Base-by-base conservation (phyloP, 2,329 filamentous ascomycete species). In the Pseudogymnoascus sp. region DNA sequence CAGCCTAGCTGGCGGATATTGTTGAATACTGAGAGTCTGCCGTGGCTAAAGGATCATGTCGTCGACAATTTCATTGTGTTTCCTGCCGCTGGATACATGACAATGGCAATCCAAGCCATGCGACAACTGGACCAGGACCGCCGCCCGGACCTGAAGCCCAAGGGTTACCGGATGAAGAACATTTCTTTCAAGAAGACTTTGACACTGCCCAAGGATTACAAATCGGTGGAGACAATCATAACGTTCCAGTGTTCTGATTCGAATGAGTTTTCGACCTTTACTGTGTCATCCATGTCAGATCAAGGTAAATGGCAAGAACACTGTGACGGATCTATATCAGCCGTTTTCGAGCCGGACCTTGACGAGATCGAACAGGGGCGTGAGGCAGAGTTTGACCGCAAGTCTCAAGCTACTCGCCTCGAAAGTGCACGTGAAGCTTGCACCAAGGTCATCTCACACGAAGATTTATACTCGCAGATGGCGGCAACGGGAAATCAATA, bases 11-110 rank as follows among this genome's bases (percentile, higher is more conserved):
- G 69, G 69, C 63, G 69, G 2, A 73, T 73, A 28, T 33, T 67
- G 2, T 33, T 76, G 2, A 38, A 49, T 1, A 38, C 69, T 8
- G 61, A 64, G 1, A 80, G 83, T 66, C 78, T 79, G 55, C 79
- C 80, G 0, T 84, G 82, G 81, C 73, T 83, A 5, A 71, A 74
- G 58, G 78, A 83, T 62, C 81, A 84, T 62, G 75, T 78, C 19
- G 75, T 84, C 6, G 79, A 81, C 62, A 79, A 78, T 64, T 77
- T 77, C 1, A 76, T 78, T 33, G 70, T 83, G 12, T 83, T 81
- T 59, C 81, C 81, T 1, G 80, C 78, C 1, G 75, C 80, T 0
- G 80, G 80, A 1, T 79, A 82, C 73, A 68, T 79, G 1, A 69
- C 74, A 14, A 82, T 82, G 80, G 78, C 74, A 0, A 66, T 82